Evolutionary conservation across 495 filamentous ascomycete genomes (phyloP).

Genomic region (Cercophora scortea): DNA sequence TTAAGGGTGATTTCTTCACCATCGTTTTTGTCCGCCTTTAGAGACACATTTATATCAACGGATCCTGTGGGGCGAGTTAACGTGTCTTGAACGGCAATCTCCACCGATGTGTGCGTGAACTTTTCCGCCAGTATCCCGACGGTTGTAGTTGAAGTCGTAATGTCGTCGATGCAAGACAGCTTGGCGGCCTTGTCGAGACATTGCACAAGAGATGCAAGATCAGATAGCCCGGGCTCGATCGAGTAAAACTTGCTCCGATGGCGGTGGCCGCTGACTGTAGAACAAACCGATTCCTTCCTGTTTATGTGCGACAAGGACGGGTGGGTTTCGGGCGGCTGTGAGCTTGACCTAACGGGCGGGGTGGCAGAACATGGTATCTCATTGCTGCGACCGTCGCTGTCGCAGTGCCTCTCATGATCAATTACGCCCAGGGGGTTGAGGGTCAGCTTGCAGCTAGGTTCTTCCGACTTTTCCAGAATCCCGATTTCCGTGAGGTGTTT

Average conservation of each 20-base stretch:
- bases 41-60: not conserved
- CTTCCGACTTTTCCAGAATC: no score
- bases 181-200: conserved; percentile 7
- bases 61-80: no score
- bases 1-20: not conserved
- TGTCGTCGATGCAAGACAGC: not conserved
- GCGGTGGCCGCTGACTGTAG: not conserved
- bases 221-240: conserved; percentile 16
- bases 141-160: not conserved
- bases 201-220: conserved; percentile 13
- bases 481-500: no score
- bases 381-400: no score
- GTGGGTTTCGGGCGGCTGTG: not conserved
- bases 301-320: not conserved
- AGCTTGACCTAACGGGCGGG: not conserved
- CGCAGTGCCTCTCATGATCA: no score
- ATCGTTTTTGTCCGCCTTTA: not conserved
- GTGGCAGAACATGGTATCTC: no score
- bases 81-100: no score
- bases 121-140: no score
- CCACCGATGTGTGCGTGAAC: no score
- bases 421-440: no score
- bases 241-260: conserved; percentile 13
- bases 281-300: conserved; percentile 2
- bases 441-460: no score